phyloP scores from a whole-genome alignment of 2,329 filamentous ascomycete species.

The Drechslera avenae region DNA sequence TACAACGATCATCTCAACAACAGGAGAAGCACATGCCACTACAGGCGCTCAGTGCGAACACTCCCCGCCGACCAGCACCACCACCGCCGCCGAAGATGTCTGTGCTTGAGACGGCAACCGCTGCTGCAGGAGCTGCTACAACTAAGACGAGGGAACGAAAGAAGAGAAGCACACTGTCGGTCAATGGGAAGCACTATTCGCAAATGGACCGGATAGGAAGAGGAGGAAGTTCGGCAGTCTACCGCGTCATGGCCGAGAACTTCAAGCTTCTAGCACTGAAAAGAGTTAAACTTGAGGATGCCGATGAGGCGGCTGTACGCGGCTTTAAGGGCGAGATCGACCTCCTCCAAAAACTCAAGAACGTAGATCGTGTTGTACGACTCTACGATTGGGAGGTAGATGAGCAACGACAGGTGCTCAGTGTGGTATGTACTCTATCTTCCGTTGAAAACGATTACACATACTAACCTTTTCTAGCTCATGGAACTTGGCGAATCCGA shows the following conservation, averaged over 20 bases:
- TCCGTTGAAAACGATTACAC: neutral
- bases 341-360: constrained; percentile 77
- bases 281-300: constrained; percentile 85
- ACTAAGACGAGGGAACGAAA: constrained; percentile 72
- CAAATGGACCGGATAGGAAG: constrained; percentile 88
- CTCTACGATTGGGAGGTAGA: constrained; percentile 94
- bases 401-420: constrained; percentile 85
- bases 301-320: constrained; percentile 79
- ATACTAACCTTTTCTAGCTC: constrained; percentile 59
- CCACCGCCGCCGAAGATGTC: constrained; percentile 94
- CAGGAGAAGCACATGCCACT: constrained; percentile 56
- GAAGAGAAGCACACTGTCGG: constrained; percentile 79
- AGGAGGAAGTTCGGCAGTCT: constrained; percentile 92
- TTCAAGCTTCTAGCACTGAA: constrained; percentile 95
- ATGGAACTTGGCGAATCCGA: constrained; percentile 98
- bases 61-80: constrained; percentile 76
- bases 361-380: constrained; percentile 87
- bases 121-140: constrained; percentile 77
- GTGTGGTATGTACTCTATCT: constrained; percentile 65
- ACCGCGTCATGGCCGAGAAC: constrained; percentile 95
- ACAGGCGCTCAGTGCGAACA: constrained; percentile 65
- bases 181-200: constrained; percentile 91
- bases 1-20: constrained; percentile 46
- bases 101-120: constrained; percentile 87
- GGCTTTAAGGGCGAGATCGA: constrained; percentile 97